Conservation (phyloP, 495 filamentous ascomycete species). For the Extremus antarcticus region DNA sequence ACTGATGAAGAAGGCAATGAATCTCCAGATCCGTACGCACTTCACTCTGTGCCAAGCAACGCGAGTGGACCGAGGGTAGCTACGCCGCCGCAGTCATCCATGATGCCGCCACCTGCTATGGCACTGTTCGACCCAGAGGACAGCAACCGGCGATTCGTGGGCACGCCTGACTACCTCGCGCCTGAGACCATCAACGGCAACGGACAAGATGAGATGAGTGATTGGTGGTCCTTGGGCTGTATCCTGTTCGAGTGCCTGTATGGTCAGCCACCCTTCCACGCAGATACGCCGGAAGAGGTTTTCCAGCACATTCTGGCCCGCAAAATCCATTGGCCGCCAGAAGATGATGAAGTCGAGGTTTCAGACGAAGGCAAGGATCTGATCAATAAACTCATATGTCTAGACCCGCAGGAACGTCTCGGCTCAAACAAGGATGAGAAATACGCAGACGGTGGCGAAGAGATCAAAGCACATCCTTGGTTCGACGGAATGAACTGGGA, state of each 20-base stretch:
- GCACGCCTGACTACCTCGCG: slow-evolving; percentile 93
- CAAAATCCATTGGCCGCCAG: slow-evolving; percentile 78
- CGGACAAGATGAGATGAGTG: slow-evolving; percentile 93
- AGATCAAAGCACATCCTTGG: slow-evolving; percentile 84
- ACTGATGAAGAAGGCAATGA: slow-evolving; percentile 48
- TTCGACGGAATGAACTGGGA: slow-evolving; percentile 84
- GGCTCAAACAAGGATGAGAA: slow-evolving; percentile 76
- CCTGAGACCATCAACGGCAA: slow-evolving; percentile 93
- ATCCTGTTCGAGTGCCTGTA: slow-evolving; percentile 96
- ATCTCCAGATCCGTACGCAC: slow-evolving; percentile 59
- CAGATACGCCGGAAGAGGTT: slow-evolving; percentile 77
- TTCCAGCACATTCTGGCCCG: slow-evolving; percentile 92
- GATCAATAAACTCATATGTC: slow-evolving; percentile 79
- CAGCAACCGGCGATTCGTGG: slow-evolving; percentile 84
- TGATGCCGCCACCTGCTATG: slow-evolving; percentile 89
- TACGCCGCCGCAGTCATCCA: slow-evolving; percentile 53
- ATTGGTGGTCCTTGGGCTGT: slow-evolving; percentile 98
- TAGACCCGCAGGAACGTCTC: slow-evolving; percentile 67
- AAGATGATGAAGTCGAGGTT: slow-evolving; percentile 43
- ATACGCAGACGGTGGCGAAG: slow-evolving; percentile 68
- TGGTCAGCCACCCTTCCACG: slow-evolving; percentile 89
- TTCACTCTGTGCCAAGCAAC: slow-evolving; percentile 41
- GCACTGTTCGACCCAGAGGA: slow-evolving; percentile 94
- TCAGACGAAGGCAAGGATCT: slow-evolving; percentile 84
- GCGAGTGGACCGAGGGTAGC: slow-evolving; percentile 25